Conservation (phyloP, 176 grass and related monocot species). For the Urochloa ruziziensis region DNA sequence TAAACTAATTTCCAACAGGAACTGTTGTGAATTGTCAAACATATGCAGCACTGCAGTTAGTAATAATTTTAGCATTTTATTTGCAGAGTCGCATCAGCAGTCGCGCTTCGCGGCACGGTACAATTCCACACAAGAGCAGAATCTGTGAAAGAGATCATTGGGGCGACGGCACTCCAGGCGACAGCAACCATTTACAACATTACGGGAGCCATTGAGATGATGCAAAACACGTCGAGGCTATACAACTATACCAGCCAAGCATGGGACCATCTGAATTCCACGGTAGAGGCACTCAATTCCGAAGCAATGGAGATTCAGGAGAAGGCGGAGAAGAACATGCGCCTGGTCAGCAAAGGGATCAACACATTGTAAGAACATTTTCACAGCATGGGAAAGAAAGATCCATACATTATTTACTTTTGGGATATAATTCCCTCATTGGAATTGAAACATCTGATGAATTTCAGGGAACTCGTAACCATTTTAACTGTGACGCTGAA, state of each 20-base stretch:
- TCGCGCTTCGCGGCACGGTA: constrained; percentile 32
- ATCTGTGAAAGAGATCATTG: constrained; percentile 59
- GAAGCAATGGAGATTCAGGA: constrained; percentile 68
- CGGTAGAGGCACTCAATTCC: constrained; percentile 47
- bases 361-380: constrained; percentile 62
- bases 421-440: too few species aligned
- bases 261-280: constrained; percentile 64
- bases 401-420: neutral
- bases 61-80: neutral
- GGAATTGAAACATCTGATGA: neutral
- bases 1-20: neutral
- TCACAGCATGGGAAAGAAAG: neutral
- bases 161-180: constrained; percentile 52
- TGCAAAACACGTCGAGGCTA: constrained; percentile 54
- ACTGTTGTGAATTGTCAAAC: neutral
- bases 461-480: constrained; percentile 65
- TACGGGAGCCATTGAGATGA: constrained; percentile 51
- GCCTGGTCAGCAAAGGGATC: constrained; percentile 62
- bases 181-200: constrained; percentile 68
- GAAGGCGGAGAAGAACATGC: constrained; percentile 68
- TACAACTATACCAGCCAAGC: constrained; percentile 45
- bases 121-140: constrained; percentile 74
- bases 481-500: constrained; percentile 58
- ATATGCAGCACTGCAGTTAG: neutral
- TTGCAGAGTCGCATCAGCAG: constrained; percentile 65